Conservation (phyloP, 129 eudicot genomes). For the Cynara cardunculus region DNA sequence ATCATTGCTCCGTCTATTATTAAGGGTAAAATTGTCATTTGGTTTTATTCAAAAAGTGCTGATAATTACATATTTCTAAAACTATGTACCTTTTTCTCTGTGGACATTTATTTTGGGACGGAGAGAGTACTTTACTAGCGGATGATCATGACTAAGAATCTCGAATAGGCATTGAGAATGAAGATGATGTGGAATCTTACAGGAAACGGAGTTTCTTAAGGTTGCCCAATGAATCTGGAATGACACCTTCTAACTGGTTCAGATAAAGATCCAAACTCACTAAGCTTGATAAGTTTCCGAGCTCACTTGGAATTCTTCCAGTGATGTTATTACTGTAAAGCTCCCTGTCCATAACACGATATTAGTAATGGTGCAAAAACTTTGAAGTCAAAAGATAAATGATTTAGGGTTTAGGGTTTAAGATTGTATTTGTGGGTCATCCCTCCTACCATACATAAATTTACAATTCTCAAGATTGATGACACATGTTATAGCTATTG, state of each 20-base stretch:
- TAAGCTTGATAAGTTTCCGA: slow-evolving; percentile 67
- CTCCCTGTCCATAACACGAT: slow-evolving; percentile 47
- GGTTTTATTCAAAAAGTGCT: not conserved
- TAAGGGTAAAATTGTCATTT: not conserved
- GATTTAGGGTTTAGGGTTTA: not conserved
- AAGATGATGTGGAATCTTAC: slow-evolving; percentile 32
- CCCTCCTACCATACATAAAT: too few species aligned
- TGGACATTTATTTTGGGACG: not conserved
- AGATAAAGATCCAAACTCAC: slow-evolving; percentile 75
- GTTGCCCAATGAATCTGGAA: slow-evolving; percentile 62
- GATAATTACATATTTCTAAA: too few species aligned
- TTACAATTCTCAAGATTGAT: not conserved
- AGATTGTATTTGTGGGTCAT: not conserved
- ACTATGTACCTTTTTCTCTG: not conserved
- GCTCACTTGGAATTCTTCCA: slow-evolving; percentile 67
- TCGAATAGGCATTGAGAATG: not conserved
- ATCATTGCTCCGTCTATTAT: not conserved
- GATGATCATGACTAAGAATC: not conserved
- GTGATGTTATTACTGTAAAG: slow-evolving; percentile 65
- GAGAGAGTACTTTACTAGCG: not conserved
- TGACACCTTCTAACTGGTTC: slow-evolving; percentile 49
- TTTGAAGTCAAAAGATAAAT: not conserved
- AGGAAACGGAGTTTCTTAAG: slow-evolving; percentile 62
- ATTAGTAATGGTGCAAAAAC: slow-evolving; percentile 1
- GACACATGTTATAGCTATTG: not conserved